Conservation (phyloP, 1,284 basidiomycete species). For the Calocybe gambosa region DNA sequence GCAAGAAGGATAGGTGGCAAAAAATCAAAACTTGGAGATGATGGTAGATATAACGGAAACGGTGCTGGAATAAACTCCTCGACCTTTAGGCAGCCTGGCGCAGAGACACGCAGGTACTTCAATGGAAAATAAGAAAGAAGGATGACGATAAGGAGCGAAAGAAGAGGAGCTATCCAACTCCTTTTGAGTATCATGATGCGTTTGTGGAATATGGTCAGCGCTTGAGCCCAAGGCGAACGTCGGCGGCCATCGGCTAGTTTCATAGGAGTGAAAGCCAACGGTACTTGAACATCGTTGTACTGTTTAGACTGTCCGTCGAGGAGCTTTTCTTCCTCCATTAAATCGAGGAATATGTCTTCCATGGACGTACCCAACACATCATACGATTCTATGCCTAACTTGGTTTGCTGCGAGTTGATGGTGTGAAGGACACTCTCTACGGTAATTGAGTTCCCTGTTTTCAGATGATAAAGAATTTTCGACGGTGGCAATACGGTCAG, state of each 20-base stretch:
- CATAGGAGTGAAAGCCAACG: slow-evolving; percentile 18
- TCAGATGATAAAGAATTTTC: slow-evolving; percentile 47
- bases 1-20: not conserved
- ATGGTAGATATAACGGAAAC: not conserved
- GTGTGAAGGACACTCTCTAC: slow-evolving; percentile 53
- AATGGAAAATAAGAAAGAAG: slow-evolving; percentile 60
- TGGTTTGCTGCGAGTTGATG: slow-evolving; percentile 38
- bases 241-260: slow-evolving; percentile 43
- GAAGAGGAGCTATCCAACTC: slow-evolving; percentile 60
- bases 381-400: slow-evolving; percentile 42
- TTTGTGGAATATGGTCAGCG: slow-evolving; percentile 69
- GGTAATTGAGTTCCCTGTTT: slow-evolving; percentile 44
- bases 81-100: slow-evolving; percentile 9
- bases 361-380: slow-evolving; percentile 70
- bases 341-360: slow-evolving; percentile 72
- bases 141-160: slow-evolving; percentile 57
- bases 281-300: slow-evolving; percentile 1
- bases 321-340: slow-evolving; percentile 43
- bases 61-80: not conserved
- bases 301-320: slow-evolving; percentile 4
- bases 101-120: slow-evolving; percentile 49
- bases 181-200: slow-evolving; percentile 56
- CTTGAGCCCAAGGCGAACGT: slow-evolving; percentile 52
- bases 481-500: slow-evolving; percentile 33
- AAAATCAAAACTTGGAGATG: not conserved